These are phyloP conservation scores for Citrullus mucosospermus DNA, from an alignment of 306 rosid genomes.

Conservation along the genomic window DNA sequence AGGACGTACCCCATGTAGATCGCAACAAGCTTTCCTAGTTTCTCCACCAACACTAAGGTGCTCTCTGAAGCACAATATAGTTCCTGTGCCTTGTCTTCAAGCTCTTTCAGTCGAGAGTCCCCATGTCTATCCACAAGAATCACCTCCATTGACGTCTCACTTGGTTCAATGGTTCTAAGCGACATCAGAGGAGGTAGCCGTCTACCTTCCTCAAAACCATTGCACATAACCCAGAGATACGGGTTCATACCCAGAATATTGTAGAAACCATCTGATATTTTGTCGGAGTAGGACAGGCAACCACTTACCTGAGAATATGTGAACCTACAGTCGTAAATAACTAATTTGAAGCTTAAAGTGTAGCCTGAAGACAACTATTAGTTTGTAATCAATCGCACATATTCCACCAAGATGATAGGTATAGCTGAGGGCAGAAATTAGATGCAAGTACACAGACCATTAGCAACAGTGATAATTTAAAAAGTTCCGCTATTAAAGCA, in stretches of 20 bases:
- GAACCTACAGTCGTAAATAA: neutral
- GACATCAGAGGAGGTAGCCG: slow-evolving; percentile 51
- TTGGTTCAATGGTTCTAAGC: slow-evolving; percentile 51
- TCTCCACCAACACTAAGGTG: slow-evolving; percentile 56
- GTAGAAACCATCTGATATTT: slow-evolving; percentile 88
- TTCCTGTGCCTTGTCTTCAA: slow-evolving; percentile 78
- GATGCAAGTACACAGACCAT: neutral
- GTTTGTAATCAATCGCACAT: neutral
- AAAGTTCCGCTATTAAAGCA: neutral
- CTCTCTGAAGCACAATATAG: slow-evolving; percentile 60
- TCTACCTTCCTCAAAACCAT: slow-evolving; percentile 54
- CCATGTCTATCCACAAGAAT: slow-evolving; percentile 56
- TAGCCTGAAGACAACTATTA: neutral
- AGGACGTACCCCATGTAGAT: slow-evolving; percentile 74
- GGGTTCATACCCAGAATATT: slow-evolving; percentile 96
- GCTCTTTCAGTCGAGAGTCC: slow-evolving; percentile 71
- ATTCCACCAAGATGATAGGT: neutral
- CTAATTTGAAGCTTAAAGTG: neutral
- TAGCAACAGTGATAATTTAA: neutral
- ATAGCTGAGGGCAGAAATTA: neutral
- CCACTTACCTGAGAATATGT: slow-evolving; percentile 62
- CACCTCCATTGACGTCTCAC: slow-evolving; percentile 77
- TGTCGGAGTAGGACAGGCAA: slow-evolving; percentile 79
- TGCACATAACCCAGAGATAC: slow-evolving; percentile 90
- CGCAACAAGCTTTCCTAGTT: slow-evolving; percentile 90